These are phyloP conservation scores for Jackrogersella minutella DNA, from an alignment of 495 filamentous ascomycete genomes.

Conservation along the genomic window DNA sequence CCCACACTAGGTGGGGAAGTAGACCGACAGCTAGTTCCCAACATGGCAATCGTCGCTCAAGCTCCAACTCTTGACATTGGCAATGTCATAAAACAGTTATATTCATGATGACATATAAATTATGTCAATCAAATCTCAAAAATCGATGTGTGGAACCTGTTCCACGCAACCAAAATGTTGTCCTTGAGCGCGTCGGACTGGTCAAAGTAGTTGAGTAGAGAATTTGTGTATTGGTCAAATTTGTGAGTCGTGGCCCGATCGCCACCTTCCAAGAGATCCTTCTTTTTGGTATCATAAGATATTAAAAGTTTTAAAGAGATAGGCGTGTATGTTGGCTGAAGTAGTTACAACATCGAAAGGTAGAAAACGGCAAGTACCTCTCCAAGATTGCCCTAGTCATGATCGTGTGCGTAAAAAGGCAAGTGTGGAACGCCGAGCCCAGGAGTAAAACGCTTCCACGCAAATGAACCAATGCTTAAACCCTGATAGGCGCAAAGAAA, in stretches of 20 bases:
- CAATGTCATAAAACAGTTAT: too few relatives aligned
- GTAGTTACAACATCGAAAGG: not conserved
- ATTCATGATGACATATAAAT: too few relatives aligned
- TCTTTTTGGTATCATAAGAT: slow-evolving; percentile 6
- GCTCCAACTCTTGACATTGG: too few relatives aligned
- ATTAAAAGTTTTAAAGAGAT: slow-evolving; percentile 8
- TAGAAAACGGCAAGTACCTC: slow-evolving; percentile 1
- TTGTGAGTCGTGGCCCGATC: not conserved
- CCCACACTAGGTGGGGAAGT: too few relatives aligned
- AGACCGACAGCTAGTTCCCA: too few relatives aligned
- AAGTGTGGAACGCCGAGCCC: not conserved
- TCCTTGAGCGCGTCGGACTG: not conserved
- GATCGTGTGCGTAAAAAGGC: not conserved
- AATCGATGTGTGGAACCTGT: too few relatives aligned
- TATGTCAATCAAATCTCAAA: too few relatives aligned
- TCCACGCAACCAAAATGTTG: too few relatives aligned
- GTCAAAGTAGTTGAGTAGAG: not conserved
- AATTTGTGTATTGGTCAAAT: not conserved
- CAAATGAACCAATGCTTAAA: slow-evolving; percentile 14
- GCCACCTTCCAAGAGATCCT: not conserved
- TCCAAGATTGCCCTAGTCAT: not conserved
- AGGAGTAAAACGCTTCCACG: slow-evolving; percentile 21
- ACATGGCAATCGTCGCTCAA: too few relatives aligned
- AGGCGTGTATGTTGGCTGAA: not conserved
- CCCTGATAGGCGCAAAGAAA: slow-evolving; percentile 24